Conservation (phyloP, 352 stramenopile species). For the Globisporangium recalcitrans region DNA sequence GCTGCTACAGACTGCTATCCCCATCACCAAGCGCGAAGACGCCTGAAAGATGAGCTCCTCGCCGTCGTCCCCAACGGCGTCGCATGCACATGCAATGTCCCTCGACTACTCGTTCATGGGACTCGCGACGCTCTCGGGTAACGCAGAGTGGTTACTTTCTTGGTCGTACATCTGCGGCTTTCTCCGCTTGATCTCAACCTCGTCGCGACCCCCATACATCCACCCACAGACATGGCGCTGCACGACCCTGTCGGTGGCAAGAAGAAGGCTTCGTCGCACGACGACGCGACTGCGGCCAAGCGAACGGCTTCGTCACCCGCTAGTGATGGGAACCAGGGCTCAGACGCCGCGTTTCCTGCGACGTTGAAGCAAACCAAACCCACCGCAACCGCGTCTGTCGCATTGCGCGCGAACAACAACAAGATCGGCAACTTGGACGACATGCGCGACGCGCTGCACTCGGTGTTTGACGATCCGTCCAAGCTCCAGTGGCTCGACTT, state of each 20-base stretch:
- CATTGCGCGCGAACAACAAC: conserved; percentile 67
- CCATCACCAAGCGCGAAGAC: background rate
- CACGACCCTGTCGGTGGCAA: conserved; percentile 54
- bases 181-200: too few relatives aligned
- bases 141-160: background rate
- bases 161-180: too few relatives aligned
- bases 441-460: conserved; percentile 41
- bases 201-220: too few relatives aligned
- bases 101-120: conserved; percentile 77
- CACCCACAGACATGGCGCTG: conserved; percentile 59
- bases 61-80: background rate
- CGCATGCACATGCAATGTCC: conserved; percentile 17
- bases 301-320: background rate
- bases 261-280: conserved; percentile 28
- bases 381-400: conserved; percentile 18
- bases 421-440: conserved; percentile 42
- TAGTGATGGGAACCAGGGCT: conserved; percentile 13
- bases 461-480: conserved; percentile 43
- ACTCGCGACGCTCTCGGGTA: conserved; percentile 45
- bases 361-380: background rate
- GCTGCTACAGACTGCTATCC: too few relatives aligned
- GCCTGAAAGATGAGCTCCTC: background rate
- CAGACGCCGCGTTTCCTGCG: background rate
- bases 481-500: conserved; percentile 65
- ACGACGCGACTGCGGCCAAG: background rate